phyloP scores from a whole-genome alignment of 1,139 yeast genomes.

The Candida tropicalis region DNA sequence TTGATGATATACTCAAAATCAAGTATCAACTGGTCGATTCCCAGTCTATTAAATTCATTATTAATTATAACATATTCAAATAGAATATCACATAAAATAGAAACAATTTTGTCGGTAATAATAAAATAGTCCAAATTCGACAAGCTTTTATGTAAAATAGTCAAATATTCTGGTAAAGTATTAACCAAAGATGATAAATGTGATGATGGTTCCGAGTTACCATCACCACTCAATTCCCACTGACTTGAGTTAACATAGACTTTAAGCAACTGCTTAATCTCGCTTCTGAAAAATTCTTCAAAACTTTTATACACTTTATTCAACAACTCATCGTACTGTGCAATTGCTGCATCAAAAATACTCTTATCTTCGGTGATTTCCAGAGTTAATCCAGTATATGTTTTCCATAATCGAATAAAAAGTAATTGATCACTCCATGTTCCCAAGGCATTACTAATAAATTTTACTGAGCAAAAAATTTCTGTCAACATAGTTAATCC shows the following conservation, averaged over 20 bases:
- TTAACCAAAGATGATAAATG: conserved; percentile 40
- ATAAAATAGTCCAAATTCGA: conserved; percentile 32
- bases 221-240: conserved; percentile 32
- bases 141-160: conserved; percentile 32
- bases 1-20: conserved; percentile 56
- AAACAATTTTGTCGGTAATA: conserved; percentile 41
- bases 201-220: conserved; percentile 28
- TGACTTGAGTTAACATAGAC: conserved; percentile 48
- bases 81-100: conserved; percentile 50
- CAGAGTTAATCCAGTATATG: conserved; percentile 31
- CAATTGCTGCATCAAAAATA: conserved; percentile 56
- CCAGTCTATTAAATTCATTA: conserved; percentile 59
- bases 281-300: conserved; percentile 49
- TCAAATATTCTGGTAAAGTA: conserved; percentile 38
- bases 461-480: conserved; percentile 62
- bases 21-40: conserved; percentile 55
- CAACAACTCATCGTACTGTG: conserved; percentile 48
- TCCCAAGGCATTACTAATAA: conserved; percentile 52
- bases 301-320: conserved; percentile 41
- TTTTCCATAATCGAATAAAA: conserved; percentile 63
- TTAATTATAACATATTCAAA: conserved; percentile 63
- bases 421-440: conserved; percentile 68
- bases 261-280: conserved; percentile 52
- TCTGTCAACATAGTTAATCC: conserved; percentile 60
- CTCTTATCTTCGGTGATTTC: conserved; percentile 31